These are phyloP conservation scores for Apiospora arundinis DNA, from an alignment of 2,329 filamentous ascomycete species.

Conservation along the genomic window DNA sequence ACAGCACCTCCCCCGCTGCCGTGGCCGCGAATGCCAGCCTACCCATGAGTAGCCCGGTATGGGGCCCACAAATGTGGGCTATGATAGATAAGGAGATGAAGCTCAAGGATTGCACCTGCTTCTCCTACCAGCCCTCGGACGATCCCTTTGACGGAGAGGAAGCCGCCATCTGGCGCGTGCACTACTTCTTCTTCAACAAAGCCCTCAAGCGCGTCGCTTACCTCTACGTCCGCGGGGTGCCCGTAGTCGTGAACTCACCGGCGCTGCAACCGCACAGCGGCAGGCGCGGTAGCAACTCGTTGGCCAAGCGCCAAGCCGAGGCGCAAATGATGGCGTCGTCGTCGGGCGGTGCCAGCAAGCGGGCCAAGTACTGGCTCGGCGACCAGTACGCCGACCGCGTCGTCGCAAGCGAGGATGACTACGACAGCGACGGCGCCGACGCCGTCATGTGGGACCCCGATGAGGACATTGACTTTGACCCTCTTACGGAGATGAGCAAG, in stretches of 20 bases:
- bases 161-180: constrained; percentile 90
- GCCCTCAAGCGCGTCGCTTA: constrained; percentile 91
- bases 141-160: constrained; percentile 93
- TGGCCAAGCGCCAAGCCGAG: constrained; percentile 39
- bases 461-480: constrained; percentile 62
- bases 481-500: constrained; percentile 56
- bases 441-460: constrained; percentile 64
- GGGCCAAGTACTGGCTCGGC: constrained; percentile 88
- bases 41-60: constrained; percentile 63
- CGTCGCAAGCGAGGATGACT: constrained; percentile 50
- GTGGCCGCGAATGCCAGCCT: constrained; percentile 46
- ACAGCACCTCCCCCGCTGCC: constrained; percentile 44
- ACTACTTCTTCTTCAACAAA: constrained; percentile 99
- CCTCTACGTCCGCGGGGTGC: constrained; percentile 89
- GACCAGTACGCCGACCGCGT: constrained; percentile 62
- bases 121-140: constrained; percentile 86
- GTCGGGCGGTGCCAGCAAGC: constrained; percentile 70
- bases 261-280: constrained; percentile 34
- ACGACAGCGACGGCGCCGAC: constrained; percentile 40
- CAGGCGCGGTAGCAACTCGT: constrained; percentile 37
- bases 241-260: constrained; percentile 61
- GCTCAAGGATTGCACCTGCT: constrained; percentile 85
- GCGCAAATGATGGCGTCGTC: constrained; percentile 37
- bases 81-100: constrained; percentile 95
- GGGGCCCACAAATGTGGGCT: constrained; percentile 92